phyloP scores from a whole-genome alignment of 305 asterid species.

The Stenogyne calaminthoides region DNA sequence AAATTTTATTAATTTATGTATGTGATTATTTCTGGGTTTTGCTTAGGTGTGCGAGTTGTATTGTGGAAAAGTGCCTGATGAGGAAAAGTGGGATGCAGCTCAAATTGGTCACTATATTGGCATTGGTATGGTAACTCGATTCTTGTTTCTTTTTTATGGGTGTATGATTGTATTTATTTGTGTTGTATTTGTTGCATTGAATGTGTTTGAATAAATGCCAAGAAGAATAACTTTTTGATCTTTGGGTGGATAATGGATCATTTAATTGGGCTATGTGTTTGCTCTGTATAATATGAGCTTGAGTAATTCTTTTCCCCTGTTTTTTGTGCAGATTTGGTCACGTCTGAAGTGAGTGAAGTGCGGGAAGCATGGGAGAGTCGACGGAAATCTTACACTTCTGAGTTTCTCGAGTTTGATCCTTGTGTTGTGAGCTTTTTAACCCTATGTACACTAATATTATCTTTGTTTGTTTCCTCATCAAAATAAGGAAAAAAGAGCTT shows the following conservation, averaged over 20 bases:
- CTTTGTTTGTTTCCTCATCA: background rate
- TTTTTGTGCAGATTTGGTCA: constrained; percentile 60
- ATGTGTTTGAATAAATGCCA: constrained; percentile 15
- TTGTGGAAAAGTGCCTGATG: constrained; percentile 82
- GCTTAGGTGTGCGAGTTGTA: constrained; percentile 81
- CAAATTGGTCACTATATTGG: constrained; percentile 97
- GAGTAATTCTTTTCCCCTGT: constrained; percentile 11
- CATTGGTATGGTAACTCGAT: constrained; percentile 76
- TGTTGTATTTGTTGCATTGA: background rate
- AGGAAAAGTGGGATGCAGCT: constrained; percentile 90
- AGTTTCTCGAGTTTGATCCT: constrained; percentile 87
- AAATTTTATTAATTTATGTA: too few relatives aligned
- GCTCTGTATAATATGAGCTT: constrained; percentile 1
- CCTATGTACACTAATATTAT: constrained; percentile 11
- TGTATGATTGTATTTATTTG: background rate
- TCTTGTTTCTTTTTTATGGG: background rate
- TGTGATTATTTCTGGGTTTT: constrained; percentile 10
- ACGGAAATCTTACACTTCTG: constrained; percentile 84
- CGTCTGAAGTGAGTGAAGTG: constrained; percentile 76
- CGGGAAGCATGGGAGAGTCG: constrained; percentile 92
- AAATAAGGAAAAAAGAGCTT: background rate
- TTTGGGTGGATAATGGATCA: background rate
- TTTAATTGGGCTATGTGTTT: constrained; percentile 9
- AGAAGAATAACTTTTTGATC: background rate
- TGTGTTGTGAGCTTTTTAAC: constrained; percentile 62